Evolutionary conservation across 139 green algal species (phyloP).

Genomic region (Diplosphaera chodatii): DNA sequence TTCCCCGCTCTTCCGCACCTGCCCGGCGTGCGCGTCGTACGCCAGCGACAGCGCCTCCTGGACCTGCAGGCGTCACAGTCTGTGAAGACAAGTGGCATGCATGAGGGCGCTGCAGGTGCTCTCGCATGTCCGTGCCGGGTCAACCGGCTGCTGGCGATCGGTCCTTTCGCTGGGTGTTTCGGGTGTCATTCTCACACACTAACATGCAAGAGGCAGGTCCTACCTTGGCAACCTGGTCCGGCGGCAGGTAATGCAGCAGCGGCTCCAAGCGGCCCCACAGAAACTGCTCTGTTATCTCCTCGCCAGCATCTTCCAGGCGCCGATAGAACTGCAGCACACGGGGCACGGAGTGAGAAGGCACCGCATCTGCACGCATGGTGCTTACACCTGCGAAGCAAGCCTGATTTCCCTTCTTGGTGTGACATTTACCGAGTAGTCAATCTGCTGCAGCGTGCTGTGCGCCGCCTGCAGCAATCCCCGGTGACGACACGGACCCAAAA

Average conservation of each 20-base stretch:
- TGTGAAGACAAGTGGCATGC: background rate
- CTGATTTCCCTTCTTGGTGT: background rate
- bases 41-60: slow-evolving; percentile 57
- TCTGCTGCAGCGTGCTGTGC: slow-evolving; percentile 18
- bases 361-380: background rate
- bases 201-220: too few species aligned
- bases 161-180: too few species aligned
- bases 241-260: slow-evolving; percentile 48
- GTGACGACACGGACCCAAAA: background rate
- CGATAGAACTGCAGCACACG: slow-evolving; percentile 44
- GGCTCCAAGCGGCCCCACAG: slow-evolving; percentile 55
- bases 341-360: background rate
- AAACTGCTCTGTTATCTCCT: slow-evolving; percentile 41
- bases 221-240: slow-evolving; percentile 24
- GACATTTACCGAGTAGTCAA: slow-evolving; percentile 28
- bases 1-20: slow-evolving; percentile 78
- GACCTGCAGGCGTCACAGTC: too few species aligned
- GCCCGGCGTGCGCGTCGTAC: slow-evolving; percentile 64
- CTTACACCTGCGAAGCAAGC: background rate
- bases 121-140: too few species aligned
- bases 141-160: too few species aligned
- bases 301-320: slow-evolving; percentile 22
- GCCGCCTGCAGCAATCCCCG: background rate
- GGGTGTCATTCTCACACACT: background rate
- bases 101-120: background rate